phyloP scores from a whole-genome alignment of 768 basidiomycete genomes.

The Mycena pura region DNA sequence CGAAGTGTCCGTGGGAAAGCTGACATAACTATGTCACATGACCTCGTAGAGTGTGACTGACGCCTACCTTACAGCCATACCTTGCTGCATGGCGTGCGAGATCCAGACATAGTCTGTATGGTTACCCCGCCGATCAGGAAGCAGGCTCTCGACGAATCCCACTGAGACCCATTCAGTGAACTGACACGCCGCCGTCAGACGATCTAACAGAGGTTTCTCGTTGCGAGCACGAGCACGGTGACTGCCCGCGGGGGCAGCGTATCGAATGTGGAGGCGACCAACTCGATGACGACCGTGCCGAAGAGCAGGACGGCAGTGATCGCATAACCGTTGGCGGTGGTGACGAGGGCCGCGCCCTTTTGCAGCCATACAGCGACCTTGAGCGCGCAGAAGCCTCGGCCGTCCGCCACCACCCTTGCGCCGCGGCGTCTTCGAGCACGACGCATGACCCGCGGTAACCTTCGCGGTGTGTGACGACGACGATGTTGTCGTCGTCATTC shows the following conservation, averaged over 20 bases:
- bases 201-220: neutral
- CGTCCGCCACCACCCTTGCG: neutral
- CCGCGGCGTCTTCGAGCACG: neutral
- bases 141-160: slow-evolving; percentile 3
- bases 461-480: neutral
- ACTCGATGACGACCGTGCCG: neutral
- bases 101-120: neutral
- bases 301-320: neutral
- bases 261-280: neutral
- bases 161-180: neutral
- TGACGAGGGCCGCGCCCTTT: neutral
- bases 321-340: neutral
- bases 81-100: neutral
- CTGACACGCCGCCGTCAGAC: neutral
- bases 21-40: no score
- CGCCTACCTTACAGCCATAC: no score
- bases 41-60: no score
- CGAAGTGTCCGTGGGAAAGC: no score
- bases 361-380: neutral
- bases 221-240: neutral
- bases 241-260: neutral
- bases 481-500: neutral
- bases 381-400: neutral
- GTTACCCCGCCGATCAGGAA: neutral
- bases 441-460: neutral